A percentile compares a stretch with the other conserved stretches of the same genome.
These are phyloP conservation scores for Ustulina deusta DNA, from an alignment of 2,329 filamentous ascomycete genomes.

Conservation along the genomic window DNA sequence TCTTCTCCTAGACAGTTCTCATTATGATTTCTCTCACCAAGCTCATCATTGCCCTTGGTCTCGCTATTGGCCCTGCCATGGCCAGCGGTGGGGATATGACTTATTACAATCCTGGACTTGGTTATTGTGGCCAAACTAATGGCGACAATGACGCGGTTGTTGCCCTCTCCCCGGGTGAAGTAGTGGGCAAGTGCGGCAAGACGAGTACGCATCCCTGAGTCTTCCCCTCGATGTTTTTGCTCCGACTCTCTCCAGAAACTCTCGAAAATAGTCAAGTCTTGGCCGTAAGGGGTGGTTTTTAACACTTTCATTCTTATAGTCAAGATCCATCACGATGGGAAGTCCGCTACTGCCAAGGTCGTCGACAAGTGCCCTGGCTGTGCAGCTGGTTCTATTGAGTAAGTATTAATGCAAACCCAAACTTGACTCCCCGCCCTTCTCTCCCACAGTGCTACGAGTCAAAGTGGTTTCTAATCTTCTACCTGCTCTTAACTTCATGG, in stretches of 20 bases:
- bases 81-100: conserved; percentile 47
- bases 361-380: conserved; percentile 50
- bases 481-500: not conserved
- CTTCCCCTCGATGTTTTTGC: too few species aligned
- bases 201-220: conserved; percentile 13
- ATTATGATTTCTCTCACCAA: conserved; percentile 32
- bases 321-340: conserved; percentile 43
- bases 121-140: conserved; percentile 43
- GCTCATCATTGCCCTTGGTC: conserved; percentile 34
- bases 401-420: conserved; percentile 2
- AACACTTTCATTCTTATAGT: conserved; percentile 19
- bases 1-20: not conserved
- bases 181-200: conserved; percentile 45
- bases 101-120: conserved; percentile 44
- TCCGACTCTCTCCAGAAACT: not conserved
- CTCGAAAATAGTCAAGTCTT: not conserved
- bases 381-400: conserved; percentile 42
- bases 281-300: not conserved
- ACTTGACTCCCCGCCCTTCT: not conserved
- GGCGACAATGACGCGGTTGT: conserved; percentile 41
- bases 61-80: conserved; percentile 33
- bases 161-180: conserved; percentile 42
- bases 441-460: not conserved
- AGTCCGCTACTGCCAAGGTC: conserved; percentile 43
- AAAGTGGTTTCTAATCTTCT: not conserved